Conservation (phyloP, 2,329 filamentous ascomycete species). For the Trichoderma cornu-damae region DNA sequence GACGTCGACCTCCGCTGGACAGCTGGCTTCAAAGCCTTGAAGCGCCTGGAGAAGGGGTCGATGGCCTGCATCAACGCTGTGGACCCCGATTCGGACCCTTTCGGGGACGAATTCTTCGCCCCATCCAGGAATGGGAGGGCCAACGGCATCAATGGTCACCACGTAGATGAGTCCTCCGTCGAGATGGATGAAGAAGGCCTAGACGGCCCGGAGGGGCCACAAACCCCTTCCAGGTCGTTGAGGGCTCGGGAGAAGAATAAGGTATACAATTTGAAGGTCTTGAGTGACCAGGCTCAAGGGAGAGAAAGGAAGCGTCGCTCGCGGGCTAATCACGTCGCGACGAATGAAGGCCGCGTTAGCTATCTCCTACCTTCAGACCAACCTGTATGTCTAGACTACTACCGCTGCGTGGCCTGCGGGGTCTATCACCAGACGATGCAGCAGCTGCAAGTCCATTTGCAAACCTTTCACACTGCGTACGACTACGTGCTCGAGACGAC, state of each 20-base stretch:
- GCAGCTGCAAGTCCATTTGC: constrained; percentile 47
- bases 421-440: constrained; percentile 42
- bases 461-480: constrained; percentile 42
- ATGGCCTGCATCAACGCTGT: constrained; percentile 42
- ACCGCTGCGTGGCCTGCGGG: constrained; percentile 49
- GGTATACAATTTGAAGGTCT: constrained; percentile 55
- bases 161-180: constrained; percentile 30
- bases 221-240: constrained; percentile 49
- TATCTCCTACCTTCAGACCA: constrained; percentile 43
- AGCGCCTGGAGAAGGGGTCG: constrained; percentile 38
- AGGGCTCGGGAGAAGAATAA: constrained; percentile 45
- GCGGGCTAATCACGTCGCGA: constrained; percentile 25
- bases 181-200: constrained; percentile 41
- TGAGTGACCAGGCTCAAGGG: constrained; percentile 54
- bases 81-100: constrained; percentile 31
- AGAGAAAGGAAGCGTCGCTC: constrained; percentile 42
- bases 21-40: constrained; percentile 35
- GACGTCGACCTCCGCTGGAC: constrained; percentile 47
- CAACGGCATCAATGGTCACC: constrained; percentile 22
- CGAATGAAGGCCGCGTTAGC: constrained; percentile 41
- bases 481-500: constrained; percentile 37
- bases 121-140: constrained; percentile 22
- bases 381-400: constrained; percentile 43
- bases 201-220: constrained; percentile 43
- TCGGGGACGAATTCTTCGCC: constrained; percentile 25